Evolutionary conservation across 768 basidiomycete species (phyloP), one percentile per base, ranked within the genome.

Genomic region (Hypholoma sublateritium): DNA sequence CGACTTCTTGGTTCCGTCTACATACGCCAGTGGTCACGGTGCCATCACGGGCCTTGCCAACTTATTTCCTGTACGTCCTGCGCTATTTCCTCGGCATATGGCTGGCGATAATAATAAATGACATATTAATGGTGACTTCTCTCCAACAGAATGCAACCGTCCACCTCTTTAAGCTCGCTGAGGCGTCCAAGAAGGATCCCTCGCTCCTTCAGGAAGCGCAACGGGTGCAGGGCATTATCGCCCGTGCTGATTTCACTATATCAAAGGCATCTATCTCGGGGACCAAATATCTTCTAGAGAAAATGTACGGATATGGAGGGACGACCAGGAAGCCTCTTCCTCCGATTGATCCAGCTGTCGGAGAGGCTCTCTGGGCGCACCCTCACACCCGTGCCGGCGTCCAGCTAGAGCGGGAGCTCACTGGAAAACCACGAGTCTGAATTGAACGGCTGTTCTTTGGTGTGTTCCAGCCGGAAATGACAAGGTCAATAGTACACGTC

Each of bases 41-140:
- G 93, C 91, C 47, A 96, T 96, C 68, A 93, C 90, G 34, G 94
- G 94, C 45, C 84, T 95, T 17, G 93, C 82, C 7, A 95, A 95
- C 68, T 68, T 95, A 55, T 86, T 89, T 44, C 92, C 91, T 9
- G 91, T 88, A 63, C 60, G 77, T 47, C 24, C 70, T 21, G 17
- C 39, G 46, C 59, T 53, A 56, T 62, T 56, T 54, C 7, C 25
- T 65, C 46, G 47, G 52, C 42, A 25, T 47, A 13, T 47, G 46
- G 13, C 22, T 47, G 11, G 21, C 14, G 11, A 28, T 22, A 36
- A 49, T 19, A 43, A 28, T 32, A 21, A 14, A 14, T 41, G 42
- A 13, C 12, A 25, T 49, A 44, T 36, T 45, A 34, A 53, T 19
- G 39, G 36, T 34, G 4, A 47, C 35, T 35, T n/a, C 24, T 28